Base-by-base conservation (phyloP, 164 flowering plant species). In the Tinospora cordifolia region DNA sequence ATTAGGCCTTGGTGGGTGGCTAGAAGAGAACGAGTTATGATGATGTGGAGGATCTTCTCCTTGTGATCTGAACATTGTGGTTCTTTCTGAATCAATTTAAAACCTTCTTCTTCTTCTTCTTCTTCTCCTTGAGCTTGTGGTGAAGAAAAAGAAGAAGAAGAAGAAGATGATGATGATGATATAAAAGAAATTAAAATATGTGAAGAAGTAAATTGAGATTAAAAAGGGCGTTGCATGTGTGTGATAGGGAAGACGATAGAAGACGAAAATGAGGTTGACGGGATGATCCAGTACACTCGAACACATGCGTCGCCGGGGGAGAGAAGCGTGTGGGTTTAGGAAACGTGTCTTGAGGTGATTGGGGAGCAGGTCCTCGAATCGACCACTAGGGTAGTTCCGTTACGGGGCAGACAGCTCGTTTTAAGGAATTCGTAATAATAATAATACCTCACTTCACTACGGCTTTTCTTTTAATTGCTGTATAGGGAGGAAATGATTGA, bases 361-460 rank as follows among this genome's bases (percentile, higher is more conserved):
- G 84, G 79, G 77, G 84, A 75, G 82, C 84, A 83, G 63, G 22
- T 69, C 83, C 77, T 85, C 76, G 86, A 68, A 68, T 19, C 54
- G n/a, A 41, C 70, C 34, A 27, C 27, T 63, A 72, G 54, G 72
- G 17, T 64, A 76, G 69, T 83, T 78, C 60, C 83, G 75, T 76
- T 19, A 25, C 71, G 38, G 64, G 40, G 76, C 71, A 77, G 83
- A 77, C 78, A 79, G 26, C 44, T 63, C 27, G 44, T 40, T 26
- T 30, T 57, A 74, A 74, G 30, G 47, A 62, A 34, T 21, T 63
- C 38, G 19, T 22, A 68, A 26, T 68, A 62, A 58, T 58, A 30
- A 30, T 30, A 30, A 30, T 30, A 30, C 36, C 2, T 30, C 36
- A 30, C 4, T 30, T 30, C 2, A 30, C 4, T 30, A 4, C 36